Evolutionary conservation across 129 eudicot genomes (phyloP).

Genomic region (Ambrosia artemisiifolia): DNA sequence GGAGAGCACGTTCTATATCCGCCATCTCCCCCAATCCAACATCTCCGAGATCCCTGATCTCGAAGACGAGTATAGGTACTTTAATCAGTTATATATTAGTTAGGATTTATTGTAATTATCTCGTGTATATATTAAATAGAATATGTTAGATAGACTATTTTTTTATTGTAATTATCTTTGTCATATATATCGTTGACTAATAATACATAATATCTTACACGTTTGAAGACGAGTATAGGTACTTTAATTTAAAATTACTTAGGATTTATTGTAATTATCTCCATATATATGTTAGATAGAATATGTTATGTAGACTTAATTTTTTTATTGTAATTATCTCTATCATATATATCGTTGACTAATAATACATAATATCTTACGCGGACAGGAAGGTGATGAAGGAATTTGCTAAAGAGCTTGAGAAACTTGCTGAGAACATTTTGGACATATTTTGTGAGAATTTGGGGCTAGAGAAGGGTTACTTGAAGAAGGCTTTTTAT

Average conservation of each 20-base stretch:
- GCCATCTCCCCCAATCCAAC: conserved; percentile 82
- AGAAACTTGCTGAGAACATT: conserved; percentile 69
- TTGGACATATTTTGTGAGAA: conserved; percentile 89
- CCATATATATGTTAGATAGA: not conserved
- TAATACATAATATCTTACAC: no score
- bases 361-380: no score
- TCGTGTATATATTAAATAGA: not conserved
- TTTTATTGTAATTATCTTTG: no score
- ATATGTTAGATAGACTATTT: no score
- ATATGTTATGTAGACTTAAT: no score
- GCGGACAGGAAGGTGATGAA: conserved; percentile 63
- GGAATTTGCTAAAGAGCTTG: conserved; percentile 68
- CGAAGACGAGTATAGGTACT: conserved; percentile 58
- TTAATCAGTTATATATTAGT: no score
- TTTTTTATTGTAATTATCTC: no score
- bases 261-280: no score
- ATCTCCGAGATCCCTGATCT: conserved; percentile 85
- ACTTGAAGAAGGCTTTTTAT: conserved; percentile 73
- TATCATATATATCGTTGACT: no score
- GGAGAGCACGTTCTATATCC: conserved; percentile 91
- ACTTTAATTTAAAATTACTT: no score
- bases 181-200: no score
- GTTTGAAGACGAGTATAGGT: conserved; percentile 70
- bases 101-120: no score
- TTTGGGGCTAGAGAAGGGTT: conserved; percentile 81